phyloP scores from a whole-genome alignment of 768 basidiomycete genomes.

The Podaxis sp. region DNA sequence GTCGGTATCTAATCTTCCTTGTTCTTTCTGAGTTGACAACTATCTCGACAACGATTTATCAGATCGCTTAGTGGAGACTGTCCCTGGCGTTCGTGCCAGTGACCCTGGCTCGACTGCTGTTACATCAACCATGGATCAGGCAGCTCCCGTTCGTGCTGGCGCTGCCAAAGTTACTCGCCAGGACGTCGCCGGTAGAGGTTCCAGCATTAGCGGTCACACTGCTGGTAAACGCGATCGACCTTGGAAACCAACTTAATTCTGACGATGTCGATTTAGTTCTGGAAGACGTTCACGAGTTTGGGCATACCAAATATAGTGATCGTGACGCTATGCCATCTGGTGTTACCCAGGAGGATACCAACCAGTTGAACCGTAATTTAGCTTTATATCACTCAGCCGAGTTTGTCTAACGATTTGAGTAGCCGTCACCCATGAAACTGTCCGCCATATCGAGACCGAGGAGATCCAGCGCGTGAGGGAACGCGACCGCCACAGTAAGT shows the following conservation, averaged over 20 bases:
- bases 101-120: too few species aligned
- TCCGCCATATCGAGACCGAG: constrained; percentile 28
- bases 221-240: background rate
- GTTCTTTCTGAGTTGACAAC: too few species aligned
- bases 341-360: constrained; percentile 19
- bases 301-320: constrained; percentile 15
- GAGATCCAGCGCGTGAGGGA: constrained; percentile 31
- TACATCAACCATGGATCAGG: too few species aligned
- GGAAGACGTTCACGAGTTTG: constrained; percentile 11
- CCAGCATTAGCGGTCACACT: background rate
- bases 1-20: too few species aligned
- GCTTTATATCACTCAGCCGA: background rate
- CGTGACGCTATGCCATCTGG: constrained; percentile 20
- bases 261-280: constrained; percentile 6
- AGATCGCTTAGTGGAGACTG: too few species aligned
- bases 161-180: too few species aligned
- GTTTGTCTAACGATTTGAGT: background rate
- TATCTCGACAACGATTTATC: too few species aligned
- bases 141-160: too few species aligned
- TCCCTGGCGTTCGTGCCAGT: too few species aligned
- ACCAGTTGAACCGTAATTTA: constrained; percentile 22
- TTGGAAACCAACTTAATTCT: background rate
- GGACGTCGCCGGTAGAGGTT: background rate
- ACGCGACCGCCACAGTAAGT: constrained; percentile 33
- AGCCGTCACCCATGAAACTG: constrained; percentile 28